Conservation (phyloP, 2,329 filamentous ascomycete species). For the Penicillium olsonii region DNA sequence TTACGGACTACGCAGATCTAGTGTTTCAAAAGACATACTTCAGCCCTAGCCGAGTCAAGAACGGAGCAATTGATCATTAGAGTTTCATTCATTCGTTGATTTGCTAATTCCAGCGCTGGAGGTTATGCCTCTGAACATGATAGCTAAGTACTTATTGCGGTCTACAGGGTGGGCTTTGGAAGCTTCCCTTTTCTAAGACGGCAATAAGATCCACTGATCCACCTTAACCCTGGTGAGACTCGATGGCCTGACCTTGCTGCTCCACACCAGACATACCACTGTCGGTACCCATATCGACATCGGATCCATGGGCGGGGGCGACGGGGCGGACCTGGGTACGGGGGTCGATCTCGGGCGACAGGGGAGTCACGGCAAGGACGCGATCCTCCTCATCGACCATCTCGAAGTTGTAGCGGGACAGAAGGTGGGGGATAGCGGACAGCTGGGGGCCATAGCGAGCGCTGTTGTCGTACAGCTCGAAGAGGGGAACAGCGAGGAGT, state of each 20-base stretch:
- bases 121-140: too few species aligned
- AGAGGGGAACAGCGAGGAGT: slow-evolving; percentile 90
- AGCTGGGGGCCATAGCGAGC: slow-evolving; percentile 92
- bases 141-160: too few species aligned
- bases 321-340: not conserved
- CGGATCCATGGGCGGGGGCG: slow-evolving; percentile 50
- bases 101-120: not conserved
- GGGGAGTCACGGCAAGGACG: slow-evolving; percentile 77
- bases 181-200: too few species aligned
- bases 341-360: slow-evolving; percentile 51
- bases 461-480: slow-evolving; percentile 98
- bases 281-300: slow-evolving; percentile 46
- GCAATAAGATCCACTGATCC: too few species aligned
- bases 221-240: slow-evolving; percentile 21
- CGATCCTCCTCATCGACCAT: slow-evolving; percentile 93
- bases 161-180: too few species aligned
- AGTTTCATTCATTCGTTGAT: not conserved
- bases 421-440: slow-evolving; percentile 90
- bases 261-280: slow-evolving; percentile 39
- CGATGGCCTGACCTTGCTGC: slow-evolving; percentile 25
- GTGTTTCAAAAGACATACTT: too few species aligned
- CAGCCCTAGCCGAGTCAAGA: too few species aligned
- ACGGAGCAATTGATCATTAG: not conserved
- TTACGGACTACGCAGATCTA: too few species aligned
- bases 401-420: slow-evolving; percentile 96